A percentile compares a stretch with the other conserved stretches of the same genome.
Evolutionary conservation across 1,284 basidiomycete genomes (phyloP).

Genomic region (Heterobasidion occidentale): DNA sequence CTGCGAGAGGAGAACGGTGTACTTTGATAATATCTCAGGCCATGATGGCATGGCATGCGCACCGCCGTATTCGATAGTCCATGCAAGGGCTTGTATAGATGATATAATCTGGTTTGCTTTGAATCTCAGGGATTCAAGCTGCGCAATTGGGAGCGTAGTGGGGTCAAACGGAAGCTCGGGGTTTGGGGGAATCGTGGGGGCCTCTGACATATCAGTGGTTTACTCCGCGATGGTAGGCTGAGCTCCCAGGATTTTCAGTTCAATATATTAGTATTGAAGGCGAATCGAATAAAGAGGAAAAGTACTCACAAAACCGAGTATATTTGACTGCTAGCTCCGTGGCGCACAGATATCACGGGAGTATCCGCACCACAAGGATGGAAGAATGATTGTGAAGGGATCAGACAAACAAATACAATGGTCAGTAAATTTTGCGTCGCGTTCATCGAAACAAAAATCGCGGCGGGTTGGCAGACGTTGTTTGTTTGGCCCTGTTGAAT

Average conservation of each 20-base stretch:
- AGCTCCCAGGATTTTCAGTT: neutral
- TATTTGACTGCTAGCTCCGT: no score
- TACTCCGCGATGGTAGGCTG: neutral
- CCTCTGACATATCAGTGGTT: neutral
- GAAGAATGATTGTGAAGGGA: no score
- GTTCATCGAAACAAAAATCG: no score
- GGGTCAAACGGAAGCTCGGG: neutral
- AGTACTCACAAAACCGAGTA: no score
- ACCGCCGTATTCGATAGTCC: constrained; percentile 51
- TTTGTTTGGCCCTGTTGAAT: no score
- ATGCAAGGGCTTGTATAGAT: constrained; percentile 55
- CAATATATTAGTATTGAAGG: no score
- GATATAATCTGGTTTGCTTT: constrained; percentile 71
- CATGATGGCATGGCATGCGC: constrained; percentile 57
- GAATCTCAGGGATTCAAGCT: constrained; percentile 67
- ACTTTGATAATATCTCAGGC: constrained; percentile 78
- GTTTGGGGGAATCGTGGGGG: neutral
- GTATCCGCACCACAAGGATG: no score
- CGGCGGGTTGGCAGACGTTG: no score
- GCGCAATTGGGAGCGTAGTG: constrained; percentile 22
- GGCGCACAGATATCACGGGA: no score
- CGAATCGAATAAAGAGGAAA: no score
- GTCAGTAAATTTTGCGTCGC: no score
- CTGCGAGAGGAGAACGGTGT: constrained; percentile 73
- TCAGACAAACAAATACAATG: no score